A percentile compares a stretch with the other conserved stretches of the same genome.
These are phyloP conservation scores for Apiotrichum gamsii DNA, from an alignment of 1,284 basidiomycete species.

Conservation along the genomic window DNA sequence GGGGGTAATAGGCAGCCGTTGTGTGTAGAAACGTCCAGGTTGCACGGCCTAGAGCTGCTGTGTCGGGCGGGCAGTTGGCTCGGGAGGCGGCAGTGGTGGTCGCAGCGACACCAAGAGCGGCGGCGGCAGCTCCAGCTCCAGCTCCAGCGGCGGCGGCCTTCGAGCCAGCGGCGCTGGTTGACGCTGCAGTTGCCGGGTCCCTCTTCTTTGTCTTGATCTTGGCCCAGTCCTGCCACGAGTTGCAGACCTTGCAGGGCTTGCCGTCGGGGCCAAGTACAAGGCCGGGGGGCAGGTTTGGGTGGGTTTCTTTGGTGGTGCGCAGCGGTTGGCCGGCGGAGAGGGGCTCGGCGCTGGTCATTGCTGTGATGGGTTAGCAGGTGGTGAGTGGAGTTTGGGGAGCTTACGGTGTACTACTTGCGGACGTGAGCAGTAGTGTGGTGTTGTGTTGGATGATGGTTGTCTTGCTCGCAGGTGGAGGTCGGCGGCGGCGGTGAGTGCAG, in stretches of 20 bases:
- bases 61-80: constrained; percentile 75
- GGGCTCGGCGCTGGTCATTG: too few relatives aligned
- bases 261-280: constrained; percentile 84
- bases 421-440: too few relatives aligned
- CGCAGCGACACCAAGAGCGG: constrained; percentile 44
- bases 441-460: too few relatives aligned
- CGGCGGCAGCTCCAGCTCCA: constrained; percentile 31
- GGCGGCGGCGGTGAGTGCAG: too few relatives aligned
- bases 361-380: too few relatives aligned
- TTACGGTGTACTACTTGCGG: too few relatives aligned
- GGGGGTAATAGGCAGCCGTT: constrained; percentile 88
- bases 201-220: constrained; percentile 48
- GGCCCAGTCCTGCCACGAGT: constrained; percentile 68
- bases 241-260: constrained; percentile 88
- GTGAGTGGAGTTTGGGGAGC: too few relatives aligned
- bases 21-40: constrained; percentile 96
- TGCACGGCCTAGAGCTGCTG: constrained; percentile 74
- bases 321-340: constrained; percentile 2
- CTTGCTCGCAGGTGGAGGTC: too few relatives aligned
- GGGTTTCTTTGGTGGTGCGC: constrained; percentile 43
- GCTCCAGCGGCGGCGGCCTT: constrained; percentile 25
- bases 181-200: not conserved
- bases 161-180: not conserved
- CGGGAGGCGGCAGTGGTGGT: constrained; percentile 43
- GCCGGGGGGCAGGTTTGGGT: constrained; percentile 58